phyloP scores from a whole-genome alignment of 2,329 filamentous ascomycete species.

The Fonsecaea multimorphosa region DNA sequence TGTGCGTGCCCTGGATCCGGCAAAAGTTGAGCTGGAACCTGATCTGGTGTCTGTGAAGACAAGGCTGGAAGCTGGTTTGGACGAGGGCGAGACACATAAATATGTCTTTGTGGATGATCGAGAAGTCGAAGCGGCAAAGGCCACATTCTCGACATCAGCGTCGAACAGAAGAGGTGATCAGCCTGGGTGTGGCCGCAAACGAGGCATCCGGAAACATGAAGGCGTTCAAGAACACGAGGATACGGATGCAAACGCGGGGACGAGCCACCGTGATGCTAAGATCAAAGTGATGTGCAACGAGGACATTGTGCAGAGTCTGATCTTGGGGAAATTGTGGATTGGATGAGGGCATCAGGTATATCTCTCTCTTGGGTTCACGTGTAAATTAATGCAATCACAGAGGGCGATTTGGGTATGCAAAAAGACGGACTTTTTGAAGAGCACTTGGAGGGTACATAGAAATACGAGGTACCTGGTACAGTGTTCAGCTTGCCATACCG shows the following conservation, averaged over 20 bases:
- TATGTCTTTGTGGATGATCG: conserved; percentile 81
- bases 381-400: not conserved
- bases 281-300: conserved; percentile 80
- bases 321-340: conserved; percentile 72
- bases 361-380: not conserved
- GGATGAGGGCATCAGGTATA: conserved; percentile 10
- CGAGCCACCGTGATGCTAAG: conserved; percentile 45
- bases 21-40: conserved; percentile 67
- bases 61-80: conserved; percentile 39
- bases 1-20: conserved; percentile 76
- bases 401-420: not conserved
- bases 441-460: not conserved
- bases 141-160: conserved; percentile 45
- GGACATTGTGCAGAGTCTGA: conserved; percentile 89
- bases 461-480: not conserved
- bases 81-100: conserved; percentile 60
- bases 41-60: conserved; percentile 70
- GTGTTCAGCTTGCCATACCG: not conserved
- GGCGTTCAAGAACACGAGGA: not conserved
- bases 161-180: conserved; percentile 28
- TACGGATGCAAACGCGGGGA: conserved; percentile 47
- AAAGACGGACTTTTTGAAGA: not conserved
- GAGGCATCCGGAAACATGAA: conserved; percentile 43
- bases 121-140: conserved; percentile 60
- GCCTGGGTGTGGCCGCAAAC: conserved; percentile 8